These are phyloP conservation scores for Diaporthe ilicicola DNA, from an alignment of 2,329 filamentous ascomycete species.

Conservation along the genomic window DNA sequence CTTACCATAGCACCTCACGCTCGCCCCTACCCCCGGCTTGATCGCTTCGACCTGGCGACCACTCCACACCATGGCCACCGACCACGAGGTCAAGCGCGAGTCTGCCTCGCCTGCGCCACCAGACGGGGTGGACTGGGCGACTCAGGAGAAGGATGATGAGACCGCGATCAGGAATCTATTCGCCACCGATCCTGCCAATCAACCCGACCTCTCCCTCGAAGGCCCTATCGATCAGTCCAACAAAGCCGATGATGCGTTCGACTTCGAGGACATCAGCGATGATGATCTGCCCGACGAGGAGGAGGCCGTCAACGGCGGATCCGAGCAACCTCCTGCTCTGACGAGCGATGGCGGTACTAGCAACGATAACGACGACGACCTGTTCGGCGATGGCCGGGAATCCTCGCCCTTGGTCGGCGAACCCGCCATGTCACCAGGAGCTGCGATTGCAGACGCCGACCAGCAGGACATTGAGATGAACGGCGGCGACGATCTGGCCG, in stretches of 20 bases:
- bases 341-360: conserved; percentile 69
- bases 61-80: conserved; percentile 20
- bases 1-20: neutral
- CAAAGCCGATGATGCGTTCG: conserved; percentile 92
- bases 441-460: conserved; percentile 46
- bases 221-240: conserved; percentile 69
- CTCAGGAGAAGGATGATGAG: conserved; percentile 59
- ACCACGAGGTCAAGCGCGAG: conserved; percentile 28
- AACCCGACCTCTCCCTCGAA: conserved; percentile 52
- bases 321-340: conserved; percentile 59
- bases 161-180: conserved; percentile 55
- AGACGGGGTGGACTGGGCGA: conserved; percentile 49
- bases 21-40: neutral
- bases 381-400: conserved; percentile 70
- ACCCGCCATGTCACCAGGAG: conserved; percentile 54
- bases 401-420: conserved; percentile 57
- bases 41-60: neutral
- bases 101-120: conserved; percentile 26
- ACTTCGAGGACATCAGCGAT: conserved; percentile 88
- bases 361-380: conserved; percentile 67
- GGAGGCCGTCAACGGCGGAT: conserved; percentile 45
- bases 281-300: conserved; percentile 89
- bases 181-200: conserved; percentile 43
- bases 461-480: conserved; percentile 42
- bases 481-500: conserved; percentile 47